Percentiles rank a stretch among this genome's conserved stretches.
Evolutionary conservation across 1,139 yeast species (phyloP).

Genomic region (Trichomonascaceae sp.): DNA sequence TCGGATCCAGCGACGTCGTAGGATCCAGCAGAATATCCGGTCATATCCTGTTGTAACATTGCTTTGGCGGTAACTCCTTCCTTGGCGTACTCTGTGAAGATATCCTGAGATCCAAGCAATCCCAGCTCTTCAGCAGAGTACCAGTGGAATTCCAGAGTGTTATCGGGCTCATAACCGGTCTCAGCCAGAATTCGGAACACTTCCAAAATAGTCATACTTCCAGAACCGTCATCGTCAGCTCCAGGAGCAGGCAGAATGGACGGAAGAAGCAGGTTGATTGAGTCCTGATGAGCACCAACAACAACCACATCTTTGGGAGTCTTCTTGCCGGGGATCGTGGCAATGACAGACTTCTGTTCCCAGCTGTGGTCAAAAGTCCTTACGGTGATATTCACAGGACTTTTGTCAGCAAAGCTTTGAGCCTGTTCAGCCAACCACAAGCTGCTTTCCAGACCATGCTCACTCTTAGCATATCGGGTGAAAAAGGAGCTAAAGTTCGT

Average conservation of each 20-base stretch:
- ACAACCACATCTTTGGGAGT: constrained; percentile 47
- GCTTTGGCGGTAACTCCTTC: constrained; percentile 55
- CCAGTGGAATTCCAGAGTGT: constrained; percentile 86
- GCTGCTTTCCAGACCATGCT: constrained; percentile 65
- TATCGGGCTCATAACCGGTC: constrained; percentile 49
- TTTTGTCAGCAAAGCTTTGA: constrained; percentile 33
- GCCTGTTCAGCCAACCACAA: constrained; percentile 59
- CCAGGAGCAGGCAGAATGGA: constrained; percentile 75
- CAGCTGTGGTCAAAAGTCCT: constrained; percentile 46
- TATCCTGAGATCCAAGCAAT: constrained; percentile 75
- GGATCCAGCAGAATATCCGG: constrained; percentile 66
- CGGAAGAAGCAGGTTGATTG: constrained; percentile 73
- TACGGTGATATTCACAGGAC: constrained; percentile 31
- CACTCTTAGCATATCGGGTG: constrained; percentile 76
- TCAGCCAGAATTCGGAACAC: constrained; percentile 57
- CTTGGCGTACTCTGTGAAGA: constrained; percentile 52
- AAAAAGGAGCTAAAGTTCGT: constrained; percentile 62
- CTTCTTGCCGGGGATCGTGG: constrained; percentile 37
- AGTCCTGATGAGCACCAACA: constrained; percentile 88
- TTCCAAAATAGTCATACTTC: constrained; percentile 73
- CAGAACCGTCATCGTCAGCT: constrained; percentile 93
- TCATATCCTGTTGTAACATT: constrained; percentile 94
- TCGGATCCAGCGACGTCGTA: constrained; percentile 53
- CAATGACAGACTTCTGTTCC: constrained; percentile 55
- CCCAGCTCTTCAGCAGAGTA: constrained; percentile 97